Percentiles rank a stretch among this genome's conserved stretches.
Evolutionary conservation across 208 protist species (phyloP).

Genomic region (Trypanosoma mega): DNA sequence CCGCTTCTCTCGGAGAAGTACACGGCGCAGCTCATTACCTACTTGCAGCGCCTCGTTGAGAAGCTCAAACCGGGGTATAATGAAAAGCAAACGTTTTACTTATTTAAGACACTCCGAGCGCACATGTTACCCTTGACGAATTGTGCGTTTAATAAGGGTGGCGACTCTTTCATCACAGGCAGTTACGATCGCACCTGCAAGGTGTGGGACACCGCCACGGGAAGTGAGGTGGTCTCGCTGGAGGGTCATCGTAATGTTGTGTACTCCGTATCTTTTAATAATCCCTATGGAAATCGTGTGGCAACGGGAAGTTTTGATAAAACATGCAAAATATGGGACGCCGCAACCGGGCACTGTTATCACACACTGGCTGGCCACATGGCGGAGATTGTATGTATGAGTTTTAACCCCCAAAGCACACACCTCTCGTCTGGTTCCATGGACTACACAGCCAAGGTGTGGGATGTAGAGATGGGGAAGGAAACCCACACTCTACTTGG

Average conservation of each 20-base stretch:
- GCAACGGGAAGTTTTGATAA: constrained; percentile 97
- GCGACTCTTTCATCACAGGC: constrained; percentile 94
- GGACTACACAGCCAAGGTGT: constrained; percentile 94
- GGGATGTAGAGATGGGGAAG: constrained; percentile 91
- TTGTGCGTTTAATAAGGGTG: constrained; percentile 96
- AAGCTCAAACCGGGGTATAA: constrained; percentile 76
- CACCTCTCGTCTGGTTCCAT: constrained; percentile 94
- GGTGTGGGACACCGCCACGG: constrained; percentile 94
- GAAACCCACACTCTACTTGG: constrained; percentile 89
- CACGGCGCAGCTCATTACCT: constrained; percentile 70
- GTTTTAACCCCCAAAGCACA: constrained; percentile 92
- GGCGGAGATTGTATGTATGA: constrained; percentile 95
- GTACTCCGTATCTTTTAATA: constrained; percentile 96
- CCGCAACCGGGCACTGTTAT: constrained; percentile 83
- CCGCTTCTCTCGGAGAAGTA: constrained; percentile 85
- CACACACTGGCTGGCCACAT: constrained; percentile 93
- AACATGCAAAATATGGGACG: constrained; percentile 95
- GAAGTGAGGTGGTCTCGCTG: constrained; percentile 91
- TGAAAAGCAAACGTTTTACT: constrained; percentile 86
- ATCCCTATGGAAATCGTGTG: constrained; percentile 93
- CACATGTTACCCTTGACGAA: constrained; percentile 97
- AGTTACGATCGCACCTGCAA: constrained; percentile 96
- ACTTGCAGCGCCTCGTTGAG: constrained; percentile 89
- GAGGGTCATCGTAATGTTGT: constrained; percentile 96
- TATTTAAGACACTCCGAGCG: constrained; percentile 93